Evolutionary conservation across 2,329 filamentous ascomycete species (phyloP).

Genomic region (Chrysoporthe puriensis): DNA sequence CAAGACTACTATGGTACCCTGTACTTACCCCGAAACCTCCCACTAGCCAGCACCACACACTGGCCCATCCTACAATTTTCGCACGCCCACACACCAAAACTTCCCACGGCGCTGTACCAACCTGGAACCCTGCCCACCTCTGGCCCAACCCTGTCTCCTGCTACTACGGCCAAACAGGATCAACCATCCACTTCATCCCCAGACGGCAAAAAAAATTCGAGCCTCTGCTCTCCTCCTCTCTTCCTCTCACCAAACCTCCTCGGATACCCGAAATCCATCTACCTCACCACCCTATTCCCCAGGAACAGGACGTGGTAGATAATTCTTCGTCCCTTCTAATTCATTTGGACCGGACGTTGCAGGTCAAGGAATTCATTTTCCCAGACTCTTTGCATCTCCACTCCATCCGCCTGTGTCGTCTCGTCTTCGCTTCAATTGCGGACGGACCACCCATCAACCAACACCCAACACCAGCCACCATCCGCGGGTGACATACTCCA

Average conservation of each 20-base stretch:
- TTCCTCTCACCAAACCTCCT: conserved; percentile 20
- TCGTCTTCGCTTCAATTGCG: conserved; percentile 21
- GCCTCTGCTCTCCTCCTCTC: conserved; percentile 20
- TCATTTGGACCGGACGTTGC: conserved; percentile 25
- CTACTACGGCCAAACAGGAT: conserved; percentile 20
- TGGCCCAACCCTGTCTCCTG: conserved; percentile 24
- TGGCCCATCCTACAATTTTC: not conserved
- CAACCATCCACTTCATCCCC: conserved; percentile 21
- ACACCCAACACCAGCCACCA: conserved; percentile 13
- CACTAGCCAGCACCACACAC: not conserved
- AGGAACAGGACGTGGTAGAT: conserved; percentile 29
- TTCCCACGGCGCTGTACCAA: not conserved
- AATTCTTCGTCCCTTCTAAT: conserved; percentile 21
- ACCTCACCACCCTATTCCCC: conserved; percentile 28
- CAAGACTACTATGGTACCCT: not conserved
- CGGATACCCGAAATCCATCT: conserved; percentile 28
- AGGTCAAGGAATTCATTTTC: conserved; percentile 27
- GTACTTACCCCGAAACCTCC: not conserved
- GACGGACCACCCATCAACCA: conserved; percentile 20
- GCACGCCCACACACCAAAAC: conserved; percentile 3
- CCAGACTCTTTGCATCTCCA: conserved; percentile 20
- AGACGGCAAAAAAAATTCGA: conserved; percentile 28
- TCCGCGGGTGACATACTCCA: conserved; percentile 18
- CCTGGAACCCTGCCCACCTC: conserved; percentile 12
- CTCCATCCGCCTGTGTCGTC: conserved; percentile 21